Evolutionary conservation across 75 land plant genomes (phyloP), one percentile per base, ranked within the genome.

Genomic region (Pinus albicaulis): DNA sequence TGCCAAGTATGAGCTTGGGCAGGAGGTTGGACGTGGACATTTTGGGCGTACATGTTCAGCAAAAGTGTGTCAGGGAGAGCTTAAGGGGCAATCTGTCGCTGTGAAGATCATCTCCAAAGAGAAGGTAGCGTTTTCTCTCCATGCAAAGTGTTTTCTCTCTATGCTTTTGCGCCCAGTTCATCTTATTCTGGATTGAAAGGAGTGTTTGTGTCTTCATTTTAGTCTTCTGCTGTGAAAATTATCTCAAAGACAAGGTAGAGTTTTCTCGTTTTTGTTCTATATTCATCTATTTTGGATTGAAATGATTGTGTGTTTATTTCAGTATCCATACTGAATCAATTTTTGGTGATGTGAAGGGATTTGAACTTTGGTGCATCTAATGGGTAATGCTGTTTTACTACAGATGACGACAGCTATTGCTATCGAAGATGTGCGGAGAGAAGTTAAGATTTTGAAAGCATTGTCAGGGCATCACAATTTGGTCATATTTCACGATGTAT

Each of bases 401-500:
- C 75, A 73, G 75, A 73, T 73, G 75, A 73, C 59, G 19, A 73
- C 75, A 73, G 75, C 75, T 41, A 52, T 73, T 44, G 75, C 75
- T 6, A 73, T 73, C 41, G 75, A 73, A 24, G 75, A 73, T 73
- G 75, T 73, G 16, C 38, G 75, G 41, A 28, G 75, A 44, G 75
- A 84, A 76, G 87, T 85, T 59, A 85, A 85, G 41, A 85, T 85
- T 55, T 59, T 82, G 66, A 82, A 73, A 59, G 87, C 87, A 15
- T 73, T 85, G 22, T 72, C 87, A 74, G 87, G 87, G 38, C 87
- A 85, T 69, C 66, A 77, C 5, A 85, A 82, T 72, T 64, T 85
- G 56, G 82, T 88, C 55, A 79, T 76, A 55, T 88, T 81, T 55
- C 78, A 88, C 73, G 90, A 88, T 80, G 88, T 88, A 63, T 88